A percentile compares a stretch with the other conserved stretches of the same genome.
phyloP scores from a whole-genome alignment of 2,329 filamentous ascomycete species.

The Penicillium italicum region DNA sequence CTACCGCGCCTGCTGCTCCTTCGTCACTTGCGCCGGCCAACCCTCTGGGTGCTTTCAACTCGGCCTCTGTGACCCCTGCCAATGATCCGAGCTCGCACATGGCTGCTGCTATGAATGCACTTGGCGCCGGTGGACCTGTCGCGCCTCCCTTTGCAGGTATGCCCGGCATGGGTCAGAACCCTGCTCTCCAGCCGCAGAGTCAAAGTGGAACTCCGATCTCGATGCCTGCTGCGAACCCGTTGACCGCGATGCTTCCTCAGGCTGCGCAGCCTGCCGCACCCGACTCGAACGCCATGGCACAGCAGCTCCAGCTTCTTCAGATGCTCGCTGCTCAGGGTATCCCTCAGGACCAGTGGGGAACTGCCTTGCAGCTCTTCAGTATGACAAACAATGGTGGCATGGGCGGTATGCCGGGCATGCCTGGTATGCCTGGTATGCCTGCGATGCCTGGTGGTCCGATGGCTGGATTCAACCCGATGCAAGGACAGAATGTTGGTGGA shows the following conservation, averaged over 20 bases:
- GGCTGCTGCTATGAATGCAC: constrained; percentile 56
- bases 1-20: constrained; percentile 46
- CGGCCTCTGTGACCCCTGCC: constrained; percentile 44
- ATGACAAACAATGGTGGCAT: constrained; percentile 27
- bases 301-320: constrained; percentile 72
- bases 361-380: constrained; percentile 52
- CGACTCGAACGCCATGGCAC: constrained; percentile 54
- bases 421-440: constrained; percentile 28
- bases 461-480: constrained; percentile 31
- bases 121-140: constrained; percentile 34
- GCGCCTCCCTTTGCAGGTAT: constrained; percentile 49
- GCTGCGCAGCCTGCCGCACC: constrained; percentile 31
- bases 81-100: constrained; percentile 49
- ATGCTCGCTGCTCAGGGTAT: constrained; percentile 71
- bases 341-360: constrained; percentile 70
- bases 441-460: constrained; percentile 22
- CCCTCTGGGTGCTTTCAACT: constrained; percentile 50
- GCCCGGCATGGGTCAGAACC: constrained; percentile 39
- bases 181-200: constrained; percentile 37
- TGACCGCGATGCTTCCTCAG: constrained; percentile 45
- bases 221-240: constrained; percentile 38
- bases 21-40: constrained; percentile 39
- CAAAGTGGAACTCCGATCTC: constrained; percentile 43
- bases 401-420: constrained; percentile 29
- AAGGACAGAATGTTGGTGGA: constrained; percentile 31